Percentiles rank a stretch among this genome's conserved stretches.
phyloP scores from a whole-genome alignment of 1,139 yeast species.

The Yamadazyma blattariae region DNA sequence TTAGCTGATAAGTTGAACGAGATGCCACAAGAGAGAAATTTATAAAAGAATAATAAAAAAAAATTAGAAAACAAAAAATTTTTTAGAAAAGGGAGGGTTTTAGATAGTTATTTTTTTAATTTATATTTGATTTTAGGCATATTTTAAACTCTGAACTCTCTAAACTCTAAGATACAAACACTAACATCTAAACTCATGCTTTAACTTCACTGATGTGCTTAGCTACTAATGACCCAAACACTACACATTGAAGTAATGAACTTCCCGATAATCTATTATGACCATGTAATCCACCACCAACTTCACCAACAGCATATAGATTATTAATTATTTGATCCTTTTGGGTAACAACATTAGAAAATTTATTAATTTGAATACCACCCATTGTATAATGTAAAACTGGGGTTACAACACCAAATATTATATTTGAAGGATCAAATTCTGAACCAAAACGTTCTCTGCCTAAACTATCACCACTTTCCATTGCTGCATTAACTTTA shows the following conservation, averaged over 20 bases:
- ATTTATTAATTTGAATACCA: slow-evolving; percentile 29
- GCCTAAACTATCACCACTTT: slow-evolving; percentile 17
- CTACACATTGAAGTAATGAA: slow-evolving; percentile 38
- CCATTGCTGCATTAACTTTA: slow-evolving; percentile 12
- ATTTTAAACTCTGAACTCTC: too few species aligned
- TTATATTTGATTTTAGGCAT: too few species aligned
- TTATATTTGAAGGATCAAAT: slow-evolving; percentile 16
- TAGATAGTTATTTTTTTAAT: too few species aligned
- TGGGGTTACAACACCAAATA: slow-evolving; percentile 36
- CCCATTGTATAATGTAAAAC: slow-evolving; percentile 42
- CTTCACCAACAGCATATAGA: slow-evolving; percentile 38
- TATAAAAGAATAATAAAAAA: too few species aligned
- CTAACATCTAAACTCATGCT: too few species aligned
- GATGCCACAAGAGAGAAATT: too few species aligned
- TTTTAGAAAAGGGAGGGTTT: too few species aligned
- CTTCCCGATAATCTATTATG: slow-evolving; percentile 37
- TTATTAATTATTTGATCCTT: slow-evolving; percentile 18
- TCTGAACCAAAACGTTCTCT: slow-evolving; percentile 21
- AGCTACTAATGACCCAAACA: slow-evolving; percentile 28
- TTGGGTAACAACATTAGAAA: slow-evolving; percentile 23
- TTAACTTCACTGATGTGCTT: slow-evolving; percentile 1
- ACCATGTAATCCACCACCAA: slow-evolving; percentile 40
- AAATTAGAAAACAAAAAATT: too few species aligned
- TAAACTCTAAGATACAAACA: too few species aligned
- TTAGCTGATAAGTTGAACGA: slow-evolving; percentile 13